A percentile compares a stretch with the other conserved stretches of the same genome.
These are phyloP conservation scores for Coniochaeta prunicola DNA, from an alignment of 2,329 filamentous ascomycete species.

Conservation along the genomic window DNA sequence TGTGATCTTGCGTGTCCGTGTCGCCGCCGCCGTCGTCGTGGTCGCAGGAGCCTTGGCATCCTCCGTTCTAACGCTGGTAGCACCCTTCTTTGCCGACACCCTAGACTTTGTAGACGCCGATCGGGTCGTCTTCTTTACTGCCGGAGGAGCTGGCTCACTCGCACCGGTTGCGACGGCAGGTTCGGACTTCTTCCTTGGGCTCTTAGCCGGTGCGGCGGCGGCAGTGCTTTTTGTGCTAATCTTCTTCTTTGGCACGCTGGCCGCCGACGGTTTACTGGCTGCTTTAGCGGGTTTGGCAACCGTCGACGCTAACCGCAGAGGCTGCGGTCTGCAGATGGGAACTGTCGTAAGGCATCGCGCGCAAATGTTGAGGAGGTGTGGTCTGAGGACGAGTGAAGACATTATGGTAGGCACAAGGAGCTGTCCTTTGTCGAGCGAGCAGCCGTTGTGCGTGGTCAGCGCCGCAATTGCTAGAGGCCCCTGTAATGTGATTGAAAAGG, in stretches of 20 bases:
- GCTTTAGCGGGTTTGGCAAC: not conserved
- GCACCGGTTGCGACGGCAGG: not conserved
- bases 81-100: not conserved
- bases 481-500: no score
- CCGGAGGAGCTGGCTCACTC: not conserved
- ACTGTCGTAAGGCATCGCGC: not conserved
- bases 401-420: not conserved
- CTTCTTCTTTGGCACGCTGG: slow-evolving; percentile 8
- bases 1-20: not conserved
- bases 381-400: not conserved
- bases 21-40: not conserved
- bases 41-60: no score
- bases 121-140: slow-evolving; percentile 5
- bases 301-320: not conserved
- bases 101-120: slow-evolving; percentile 6
- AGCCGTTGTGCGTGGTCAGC: no score
- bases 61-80: not conserved
- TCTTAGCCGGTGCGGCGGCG: slow-evolving; percentile 4
- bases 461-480: no score
- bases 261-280: not conserved
- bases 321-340: not conserved
- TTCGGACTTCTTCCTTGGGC: slow-evolving; percentile 3
- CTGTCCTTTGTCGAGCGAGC: not conserved
- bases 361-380: not conserved
- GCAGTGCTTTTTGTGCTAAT: slow-evolving; percentile 10